phyloP scores from a whole-genome alignment of 1,139 yeast genomes.

The Saccharomyces hybrid region DNA sequence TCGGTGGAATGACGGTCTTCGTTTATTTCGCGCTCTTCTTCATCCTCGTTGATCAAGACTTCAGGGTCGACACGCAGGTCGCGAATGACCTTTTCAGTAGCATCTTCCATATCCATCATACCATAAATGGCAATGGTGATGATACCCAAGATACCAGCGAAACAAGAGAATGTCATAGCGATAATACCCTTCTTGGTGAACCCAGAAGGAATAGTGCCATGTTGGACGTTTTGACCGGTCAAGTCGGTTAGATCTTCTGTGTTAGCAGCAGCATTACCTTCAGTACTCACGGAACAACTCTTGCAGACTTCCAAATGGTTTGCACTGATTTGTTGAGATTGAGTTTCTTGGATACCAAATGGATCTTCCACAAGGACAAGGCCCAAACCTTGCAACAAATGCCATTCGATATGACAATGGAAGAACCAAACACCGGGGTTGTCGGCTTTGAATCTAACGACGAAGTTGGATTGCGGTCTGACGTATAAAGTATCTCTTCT shows the following conservation, averaged over 20 bases:
- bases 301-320: conserved; percentile 56
- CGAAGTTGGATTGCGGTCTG: conserved; percentile 61
- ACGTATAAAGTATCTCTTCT: conserved; percentile 62
- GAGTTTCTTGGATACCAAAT: conserved; percentile 44
- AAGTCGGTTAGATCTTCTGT: conserved; percentile 51
- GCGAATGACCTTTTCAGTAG: conserved; percentile 46
- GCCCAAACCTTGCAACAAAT: conserved; percentile 80
- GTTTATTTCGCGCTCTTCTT: neutral
- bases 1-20: neutral
- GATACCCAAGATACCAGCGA: conserved; percentile 76
- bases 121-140: conserved; percentile 74
- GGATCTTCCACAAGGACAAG: conserved; percentile 74
- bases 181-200: conserved; percentile 87
- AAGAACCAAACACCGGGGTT: conserved; percentile 91
- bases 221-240: conserved; percentile 65
- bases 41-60: conserved; percentile 5
- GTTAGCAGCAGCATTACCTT: conserved; percentile 87
- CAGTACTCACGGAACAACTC: conserved; percentile 40
- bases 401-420: conserved; percentile 96
- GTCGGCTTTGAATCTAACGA: conserved; percentile 64
- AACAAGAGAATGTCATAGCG: conserved; percentile 72
- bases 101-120: conserved; percentile 59
- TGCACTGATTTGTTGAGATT: conserved; percentile 42
- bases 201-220: conserved; percentile 61
- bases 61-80: conserved; percentile 33